phyloP scores from a whole-genome alignment of 1,284 basidiomycete genomes.

The Malassezia slooffiae region DNA sequence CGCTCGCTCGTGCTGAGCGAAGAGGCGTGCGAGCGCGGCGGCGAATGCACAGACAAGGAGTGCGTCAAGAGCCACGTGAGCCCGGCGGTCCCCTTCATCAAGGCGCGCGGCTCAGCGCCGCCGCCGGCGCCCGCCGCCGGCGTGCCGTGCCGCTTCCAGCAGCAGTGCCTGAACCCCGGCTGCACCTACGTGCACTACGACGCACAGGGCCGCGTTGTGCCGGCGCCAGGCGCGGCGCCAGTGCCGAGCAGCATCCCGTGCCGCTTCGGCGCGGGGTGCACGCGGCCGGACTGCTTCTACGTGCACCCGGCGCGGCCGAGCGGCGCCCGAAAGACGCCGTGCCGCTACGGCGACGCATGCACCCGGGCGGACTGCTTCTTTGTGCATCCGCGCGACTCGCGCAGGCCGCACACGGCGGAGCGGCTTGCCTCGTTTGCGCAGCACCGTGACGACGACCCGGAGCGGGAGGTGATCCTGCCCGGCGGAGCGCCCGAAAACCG shows the following conservation, averaged over 20 bases:
- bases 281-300: conserved; percentile 7
- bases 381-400: conserved; percentile 19
- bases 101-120: conserved; percentile 2
- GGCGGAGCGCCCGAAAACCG: background rate
- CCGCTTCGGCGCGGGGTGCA: conserved; percentile 10
- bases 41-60: conserved; percentile 29
- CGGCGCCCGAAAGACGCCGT: conserved; percentile 10
- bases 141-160: conserved; percentile 17
- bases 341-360: conserved; percentile 24
- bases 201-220: conserved; percentile 8
- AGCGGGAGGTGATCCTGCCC: conserved; percentile 12
- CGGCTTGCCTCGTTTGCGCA: conserved; percentile 10
- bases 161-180: conserved; percentile 17
- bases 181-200: conserved; percentile 20
- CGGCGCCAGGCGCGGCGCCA: conserved; percentile 1
- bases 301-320: conserved; percentile 6
- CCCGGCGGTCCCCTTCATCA: conserved; percentile 26
- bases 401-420: conserved; percentile 8
- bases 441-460: background rate
- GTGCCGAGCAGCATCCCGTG: conserved; percentile 6
- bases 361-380: conserved; percentile 29
- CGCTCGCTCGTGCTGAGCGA: conserved; percentile 34
- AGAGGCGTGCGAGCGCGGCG: conserved; percentile 28
- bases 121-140: background rate
- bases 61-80: conserved; percentile 38